A percentile compares a stretch with the other conserved stretches of the same genome.
phyloP scores from a whole-genome alignment of 345 rosid species.

The Salix brachista region DNA sequence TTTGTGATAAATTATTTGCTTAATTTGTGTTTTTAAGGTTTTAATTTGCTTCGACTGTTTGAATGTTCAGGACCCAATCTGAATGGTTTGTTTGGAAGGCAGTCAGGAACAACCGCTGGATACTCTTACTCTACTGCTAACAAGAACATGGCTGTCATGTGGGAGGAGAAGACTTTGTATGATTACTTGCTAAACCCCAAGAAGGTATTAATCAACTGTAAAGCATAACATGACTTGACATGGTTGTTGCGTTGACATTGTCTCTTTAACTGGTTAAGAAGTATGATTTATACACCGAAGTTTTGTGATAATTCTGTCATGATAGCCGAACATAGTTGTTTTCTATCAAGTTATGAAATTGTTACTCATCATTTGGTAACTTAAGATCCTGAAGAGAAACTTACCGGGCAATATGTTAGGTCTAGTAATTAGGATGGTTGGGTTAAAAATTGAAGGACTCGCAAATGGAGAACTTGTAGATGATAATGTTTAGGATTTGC shows the following conservation, averaged over 20 bases:
- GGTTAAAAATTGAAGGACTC: no score
- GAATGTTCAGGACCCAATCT: slow-evolving; percentile 73
- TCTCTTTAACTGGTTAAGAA: neutral
- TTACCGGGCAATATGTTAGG: neutral
- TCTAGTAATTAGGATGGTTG: neutral
- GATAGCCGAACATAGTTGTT: neutral
- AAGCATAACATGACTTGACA: neutral
- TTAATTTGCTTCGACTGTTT: neutral
- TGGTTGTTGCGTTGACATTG: neutral
- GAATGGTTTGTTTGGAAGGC: slow-evolving; percentile 89
- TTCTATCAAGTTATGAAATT: neutral
- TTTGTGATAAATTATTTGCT: neutral
- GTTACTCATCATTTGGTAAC: neutral
- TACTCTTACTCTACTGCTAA: slow-evolving; percentile 94
- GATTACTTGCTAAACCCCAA: slow-evolving; percentile 93
- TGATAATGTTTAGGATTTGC: neutral
- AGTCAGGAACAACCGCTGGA: slow-evolving; percentile 80
- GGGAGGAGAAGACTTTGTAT: slow-evolving; percentile 90
- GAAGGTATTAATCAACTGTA: slow-evolving; percentile 50
- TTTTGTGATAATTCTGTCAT: neutral
- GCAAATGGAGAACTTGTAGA: neutral
- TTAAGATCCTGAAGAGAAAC: neutral
- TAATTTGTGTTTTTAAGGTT: neutral
- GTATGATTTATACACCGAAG: neutral
- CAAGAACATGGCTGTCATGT: slow-evolving; percentile 80